Evolutionary conservation across 192 early-diverging fungal genomes (phyloP), one percentile per base, ranked within the genome.

Genomic region (Umbelopsis isabellina): DNA sequence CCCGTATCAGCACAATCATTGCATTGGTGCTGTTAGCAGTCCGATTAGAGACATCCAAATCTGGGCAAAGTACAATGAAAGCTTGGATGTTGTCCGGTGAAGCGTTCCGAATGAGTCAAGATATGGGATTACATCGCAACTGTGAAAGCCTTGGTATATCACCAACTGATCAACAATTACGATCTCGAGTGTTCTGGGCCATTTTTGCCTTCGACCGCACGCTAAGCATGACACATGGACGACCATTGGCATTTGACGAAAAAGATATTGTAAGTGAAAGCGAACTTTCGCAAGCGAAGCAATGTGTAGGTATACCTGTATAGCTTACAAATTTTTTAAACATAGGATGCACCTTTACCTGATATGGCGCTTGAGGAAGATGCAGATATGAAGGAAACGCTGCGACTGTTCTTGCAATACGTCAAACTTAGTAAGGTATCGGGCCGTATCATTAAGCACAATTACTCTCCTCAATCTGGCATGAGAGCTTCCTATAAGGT

Each of bases 51-150:
- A 87, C 87, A 20, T 82, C 81, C 4, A 73, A 70, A 20, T 16
- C 65, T 7, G 22, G 48, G 1, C 25, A 87, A 83, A 83, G 86
- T 61, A 44, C 79, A 83, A 55, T 87, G 80, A 13, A 61, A 11
- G 47, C 80, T 68, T 93, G 91, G 91, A 82, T 91, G 46, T 85
- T 87, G 70, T 76, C 84, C 25, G 91, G 91, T 4, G 82, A 87
- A 83, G 91, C 90, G 20, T 87, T 86, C 15, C 74, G 89, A 37
- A 88, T 91, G 79, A 89, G 90, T 16, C 89, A 90, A 74, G 91
- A 93, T 70, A 67, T 93, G 70, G 91, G 91, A 21, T 83, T 93
- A 48, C 90, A 93, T 61, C 84, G 91, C n/a, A 87, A 88, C 75
- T 81, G 78, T 21, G 69, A 79, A 1, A 79, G 77, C n/a, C 80